Base-by-base conservation (phyloP, 805 yeast species). In the Saccharomycopsis sp. region DNA sequence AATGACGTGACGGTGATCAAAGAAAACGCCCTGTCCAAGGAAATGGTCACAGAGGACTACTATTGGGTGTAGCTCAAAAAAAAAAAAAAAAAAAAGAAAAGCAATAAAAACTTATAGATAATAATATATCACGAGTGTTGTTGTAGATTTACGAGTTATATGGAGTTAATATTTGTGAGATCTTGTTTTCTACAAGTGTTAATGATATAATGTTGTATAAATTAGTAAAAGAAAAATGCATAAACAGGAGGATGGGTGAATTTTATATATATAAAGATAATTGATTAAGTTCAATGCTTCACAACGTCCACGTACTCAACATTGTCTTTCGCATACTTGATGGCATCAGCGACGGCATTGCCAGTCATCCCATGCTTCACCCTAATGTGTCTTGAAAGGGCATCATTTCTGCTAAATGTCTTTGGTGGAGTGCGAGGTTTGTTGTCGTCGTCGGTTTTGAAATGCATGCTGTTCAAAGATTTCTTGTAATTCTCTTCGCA, bases 351-450 rank as follows among this genome's bases (percentile, higher is more conserved):
- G n/a, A 84, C 85, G 48, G 77, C 80, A 45, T 66, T 62, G 30
- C 81, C 81, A 30, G 67, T 69, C 41, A 79, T 61, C 6, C 82
- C 81, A 64, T 88, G 97, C 64, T 92, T 87, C 34, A 87, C 89
- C 53, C 94, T 77, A 48, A 88, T 78, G 60, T 89, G 98, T 58
- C 96, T 77, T 13, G 95, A 84, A 48, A 89, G 69, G 1, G 98
- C 96, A 62, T 89, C 98, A 57, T 87, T 81, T 48, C 98, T 74
- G 41, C 95, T 82, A 55, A 92, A 89, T 1, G 95, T 86, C 65
- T 89, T 79, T 36, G 77, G 75, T 12, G 42, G 30, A 13, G 35
- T 42, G 12, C 27, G 27, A 9, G 27, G 32, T 19, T 35, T 43
- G 7, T 30, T 34, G 18, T 34, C 30, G 3, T 36, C 38, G 34